phyloP scores from a whole-genome alignment of 2,329 filamentous ascomycete species.

The Fusarium nygamai region DNA sequence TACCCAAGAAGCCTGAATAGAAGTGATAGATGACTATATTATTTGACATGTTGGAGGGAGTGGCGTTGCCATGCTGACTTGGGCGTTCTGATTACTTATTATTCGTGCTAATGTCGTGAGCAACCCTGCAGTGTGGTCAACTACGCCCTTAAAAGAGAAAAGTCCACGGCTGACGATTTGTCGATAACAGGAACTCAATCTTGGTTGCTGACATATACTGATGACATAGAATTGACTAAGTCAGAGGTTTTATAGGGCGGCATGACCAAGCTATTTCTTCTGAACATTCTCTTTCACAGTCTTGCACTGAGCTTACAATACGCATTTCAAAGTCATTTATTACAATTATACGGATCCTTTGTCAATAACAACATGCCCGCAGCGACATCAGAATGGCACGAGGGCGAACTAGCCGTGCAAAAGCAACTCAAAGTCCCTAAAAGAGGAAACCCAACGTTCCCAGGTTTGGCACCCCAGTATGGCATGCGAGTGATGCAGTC shows the following conservation, averaged over 20 bases:
- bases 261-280: slow-evolving; percentile 3
- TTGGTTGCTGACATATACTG: neutral
- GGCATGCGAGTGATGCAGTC: slow-evolving; percentile 68
- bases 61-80: slow-evolving; percentile 1
- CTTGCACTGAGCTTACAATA: slow-evolving; percentile 9
- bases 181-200: neutral
- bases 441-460: slow-evolving; percentile 72
- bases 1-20: neutral
- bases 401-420: slow-evolving; percentile 75
- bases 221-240: slow-evolving; percentile 21
- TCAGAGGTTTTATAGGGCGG: neutral
- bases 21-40: neutral
- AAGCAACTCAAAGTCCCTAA: slow-evolving; percentile 66
- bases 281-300: neutral
- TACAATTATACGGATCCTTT: slow-evolving; percentile 6
- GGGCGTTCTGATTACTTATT: neutral
- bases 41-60: neutral
- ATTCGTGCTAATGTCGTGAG: slow-evolving; percentile 13
- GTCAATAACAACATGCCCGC: slow-evolving; percentile 42
- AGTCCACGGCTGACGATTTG: slow-evolving; percentile 19
- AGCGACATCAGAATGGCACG: slow-evolving; percentile 61
- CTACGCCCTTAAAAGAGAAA: slow-evolving; percentile 22
- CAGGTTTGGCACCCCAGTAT: slow-evolving; percentile 70
- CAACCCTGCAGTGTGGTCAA: slow-evolving; percentile 7
- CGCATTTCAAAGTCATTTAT: neutral